A percentile compares a stretch with the other conserved stretches of the same genome.
phyloP scores from a whole-genome alignment of 202 grass and related monocot genomes.

The Schoenoplectus triqueter region DNA sequence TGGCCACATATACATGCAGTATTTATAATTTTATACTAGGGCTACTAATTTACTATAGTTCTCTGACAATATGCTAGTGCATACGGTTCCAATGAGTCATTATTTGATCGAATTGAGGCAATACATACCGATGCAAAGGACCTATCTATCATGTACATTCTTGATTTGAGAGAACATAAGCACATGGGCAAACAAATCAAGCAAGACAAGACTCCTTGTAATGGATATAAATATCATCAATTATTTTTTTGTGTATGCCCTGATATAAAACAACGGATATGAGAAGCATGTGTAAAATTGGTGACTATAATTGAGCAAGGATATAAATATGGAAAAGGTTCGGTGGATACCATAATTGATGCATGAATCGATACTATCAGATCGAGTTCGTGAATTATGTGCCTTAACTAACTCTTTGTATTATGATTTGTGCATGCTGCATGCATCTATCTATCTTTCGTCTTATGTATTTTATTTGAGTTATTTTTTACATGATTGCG shows the following conservation, averaged over 20 bases:
- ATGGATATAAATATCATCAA: not conserved
- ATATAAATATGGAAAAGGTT: too few relatives aligned
- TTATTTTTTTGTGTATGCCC: not conserved
- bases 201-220: not conserved
- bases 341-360: too few relatives aligned
- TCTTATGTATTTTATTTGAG: too few relatives aligned
- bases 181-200: slow-evolving; percentile 12
- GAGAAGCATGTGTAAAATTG: not conserved
- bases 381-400: too few relatives aligned
- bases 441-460: too few relatives aligned
- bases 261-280: not conserved
- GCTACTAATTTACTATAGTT: not conserved
- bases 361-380: too few relatives aligned
- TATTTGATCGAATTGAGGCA: not conserved
- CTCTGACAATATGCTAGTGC: not conserved
- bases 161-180: slow-evolving; percentile 31
- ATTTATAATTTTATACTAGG: not conserved
- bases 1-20: not conserved
- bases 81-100: not conserved
- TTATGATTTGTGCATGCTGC: too few relatives aligned
- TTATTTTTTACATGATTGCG: too few relatives aligned
- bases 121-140: not conserved
- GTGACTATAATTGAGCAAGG: not conserved
- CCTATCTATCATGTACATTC: slow-evolving; percentile 1
- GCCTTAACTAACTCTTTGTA: too few relatives aligned